Percentiles rank a stretch among this genome's conserved stretches.
Conservation (phyloP, 2,329 filamentous ascomycete species). For the Aspergillus latus region DNA sequence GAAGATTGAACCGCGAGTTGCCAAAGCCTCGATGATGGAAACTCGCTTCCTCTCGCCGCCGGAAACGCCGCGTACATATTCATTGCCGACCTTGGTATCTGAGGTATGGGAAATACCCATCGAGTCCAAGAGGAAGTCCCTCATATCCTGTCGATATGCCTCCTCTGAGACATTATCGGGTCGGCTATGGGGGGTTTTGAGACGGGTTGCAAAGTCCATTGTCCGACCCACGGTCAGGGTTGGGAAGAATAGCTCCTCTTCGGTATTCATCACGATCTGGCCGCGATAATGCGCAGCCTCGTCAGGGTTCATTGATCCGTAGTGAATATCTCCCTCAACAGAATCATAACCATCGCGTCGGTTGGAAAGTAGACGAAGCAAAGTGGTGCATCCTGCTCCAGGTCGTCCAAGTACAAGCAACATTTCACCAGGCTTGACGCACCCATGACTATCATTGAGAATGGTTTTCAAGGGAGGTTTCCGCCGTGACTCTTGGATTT, state of each 20-base stretch:
- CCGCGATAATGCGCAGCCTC: conserved; percentile 52
- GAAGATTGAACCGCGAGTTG: conserved; percentile 55
- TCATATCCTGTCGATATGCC: conserved; percentile 50
- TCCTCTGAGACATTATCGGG: too few relatives aligned
- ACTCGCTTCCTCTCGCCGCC: conserved; percentile 67
- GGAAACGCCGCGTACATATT: conserved; percentile 62
- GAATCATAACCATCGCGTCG: conserved; percentile 58
- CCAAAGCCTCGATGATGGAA: conserved; percentile 62
- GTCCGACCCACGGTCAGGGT: conserved; percentile 52
- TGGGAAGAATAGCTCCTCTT: conserved; percentile 54
- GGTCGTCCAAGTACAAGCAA: conserved; percentile 66
- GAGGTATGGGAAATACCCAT: conserved; percentile 58
- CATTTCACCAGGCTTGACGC: conserved; percentile 53
- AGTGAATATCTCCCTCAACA: conserved; percentile 59
- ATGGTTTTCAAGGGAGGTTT: neutral
- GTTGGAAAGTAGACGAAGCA: conserved; percentile 68
- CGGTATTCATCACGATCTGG: conserved; percentile 58
- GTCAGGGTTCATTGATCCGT: conserved; percentile 46
- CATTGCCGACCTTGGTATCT: conserved; percentile 66
- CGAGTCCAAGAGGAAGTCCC: conserved; percentile 55
- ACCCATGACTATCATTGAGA: neutral
- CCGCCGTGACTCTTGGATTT: neutral
- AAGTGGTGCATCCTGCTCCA: conserved; percentile 68
- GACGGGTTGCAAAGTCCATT: conserved; percentile 55
- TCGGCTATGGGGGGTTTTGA: conserved; percentile 67